Percentiles rank a stretch among this genome's conserved stretches.
Evolutionary conservation across 2,329 filamentous ascomycete species (phyloP).

Genomic region (Ceratocystis huliohia): DNA sequence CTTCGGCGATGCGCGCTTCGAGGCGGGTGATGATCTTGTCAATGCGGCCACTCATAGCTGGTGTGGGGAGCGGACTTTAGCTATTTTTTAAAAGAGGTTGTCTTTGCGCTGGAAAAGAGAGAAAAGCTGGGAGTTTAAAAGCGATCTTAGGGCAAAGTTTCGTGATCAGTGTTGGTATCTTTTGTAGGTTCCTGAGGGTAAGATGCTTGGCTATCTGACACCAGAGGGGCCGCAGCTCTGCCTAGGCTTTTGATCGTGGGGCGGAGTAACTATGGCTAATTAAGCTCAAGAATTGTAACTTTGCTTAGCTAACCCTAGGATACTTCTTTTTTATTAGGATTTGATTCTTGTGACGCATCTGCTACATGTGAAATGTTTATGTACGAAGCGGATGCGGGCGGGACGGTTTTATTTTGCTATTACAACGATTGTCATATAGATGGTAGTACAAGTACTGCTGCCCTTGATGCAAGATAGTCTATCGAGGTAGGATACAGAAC

Average conservation of each 20-base stretch:
- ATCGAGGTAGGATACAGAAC: background rate
- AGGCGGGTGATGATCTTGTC: conserved; percentile 51
- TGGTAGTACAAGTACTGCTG: conserved; percentile 2
- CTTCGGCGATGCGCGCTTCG: conserved; percentile 77
- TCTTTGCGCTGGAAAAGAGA: background rate
- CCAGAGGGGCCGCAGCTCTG: background rate
- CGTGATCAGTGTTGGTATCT: background rate
- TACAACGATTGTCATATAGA: background rate
- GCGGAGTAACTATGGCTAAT: conserved; percentile 15
- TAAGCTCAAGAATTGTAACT: background rate
- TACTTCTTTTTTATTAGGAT: no score
- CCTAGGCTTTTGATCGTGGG: conserved; percentile 11
- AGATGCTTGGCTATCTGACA: background rate
- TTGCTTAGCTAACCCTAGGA: background rate
- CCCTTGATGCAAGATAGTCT: background rate
- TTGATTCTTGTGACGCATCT: background rate
- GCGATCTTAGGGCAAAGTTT: background rate
- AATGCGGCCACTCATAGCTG: conserved; percentile 33
- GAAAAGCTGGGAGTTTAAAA: background rate
- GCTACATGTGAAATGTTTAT: no score
- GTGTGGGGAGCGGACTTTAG: background rate
- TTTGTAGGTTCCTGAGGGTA: background rate
- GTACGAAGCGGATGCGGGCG: no score
- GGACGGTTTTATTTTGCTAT: background rate
- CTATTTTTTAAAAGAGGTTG: background rate